Evolutionary conservation across 2,329 filamentous ascomycete species (phyloP), one percentile per base, ranked within the genome.

Genomic region (Fusarium falciforme): DNA sequence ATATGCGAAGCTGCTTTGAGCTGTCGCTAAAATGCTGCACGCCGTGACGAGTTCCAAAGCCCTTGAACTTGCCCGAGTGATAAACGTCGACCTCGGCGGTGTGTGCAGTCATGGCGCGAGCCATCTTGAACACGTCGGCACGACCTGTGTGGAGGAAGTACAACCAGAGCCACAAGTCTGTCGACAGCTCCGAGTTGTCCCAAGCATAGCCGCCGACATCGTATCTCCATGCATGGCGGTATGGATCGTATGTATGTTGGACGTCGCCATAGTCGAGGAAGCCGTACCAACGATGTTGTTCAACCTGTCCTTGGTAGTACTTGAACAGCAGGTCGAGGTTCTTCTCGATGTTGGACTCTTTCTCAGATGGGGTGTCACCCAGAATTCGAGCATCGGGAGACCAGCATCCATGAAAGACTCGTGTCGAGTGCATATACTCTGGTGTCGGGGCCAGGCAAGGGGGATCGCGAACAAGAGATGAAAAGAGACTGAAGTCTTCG

Each of bases 131-230:
- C 3, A 89, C 86, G 68, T 89, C 88, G 2, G 85, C 84, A 10
- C 86, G 83, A 0, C 89, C 89, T 0, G 89, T 91, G 31, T 87
- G 87, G 3, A 92, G 84, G 79, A 91, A 92, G 68, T 89, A 88
- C 5, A 85, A 85, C 90, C 90, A 91, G 66, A 91, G 86, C 81
- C 87, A 91, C 4, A 91, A 79, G 71, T 92, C 89, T 0, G 90
- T 88, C 0, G 89, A 91, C 0, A 92, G 82, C 77, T 92, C 89
- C 0, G 87, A 89, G 76, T 91, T 92, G 68, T 91, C 89, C 90
- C 90, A 92, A 0, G 89, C 89, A 72, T 89, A 92, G 0, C 90
- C 90, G 7, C 90, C 90, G 27, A 92, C 80, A 62, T 92, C 90
- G 72, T 91, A 92, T 5, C 88, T 84, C 90, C 90, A 92, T 3